Percentiles rank a stretch among this genome's conserved stretches.
Evolutionary conservation across 352 stramenopile species (phyloP).

Genomic region (Phytophthora constricta): DNA sequence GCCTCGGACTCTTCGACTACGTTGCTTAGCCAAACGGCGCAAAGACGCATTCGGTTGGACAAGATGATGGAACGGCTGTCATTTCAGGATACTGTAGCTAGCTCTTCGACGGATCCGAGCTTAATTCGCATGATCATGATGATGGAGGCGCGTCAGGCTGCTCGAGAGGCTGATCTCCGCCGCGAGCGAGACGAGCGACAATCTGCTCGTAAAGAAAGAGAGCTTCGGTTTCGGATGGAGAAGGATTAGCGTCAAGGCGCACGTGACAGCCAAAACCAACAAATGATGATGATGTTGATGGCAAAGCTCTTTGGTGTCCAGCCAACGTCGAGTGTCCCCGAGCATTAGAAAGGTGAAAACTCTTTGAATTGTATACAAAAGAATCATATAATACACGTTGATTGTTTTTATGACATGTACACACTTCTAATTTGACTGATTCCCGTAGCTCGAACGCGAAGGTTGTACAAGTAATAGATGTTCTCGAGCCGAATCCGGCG

Average conservation of each 20-base stretch:
- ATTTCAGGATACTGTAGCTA: background rate
- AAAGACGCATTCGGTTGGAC: background rate
- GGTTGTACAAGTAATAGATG: conserved; percentile 16
- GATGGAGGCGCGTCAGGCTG: conserved; percentile 12
- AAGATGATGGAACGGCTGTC: background rate
- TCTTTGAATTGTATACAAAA: background rate
- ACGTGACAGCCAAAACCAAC: conserved; percentile 10
- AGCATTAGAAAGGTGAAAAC: background rate
- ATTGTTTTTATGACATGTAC: conserved; percentile 7
- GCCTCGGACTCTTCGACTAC: too few species aligned
- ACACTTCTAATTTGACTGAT: conserved; percentile 21
- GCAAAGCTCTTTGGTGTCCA: conserved; percentile 1
- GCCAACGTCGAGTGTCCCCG: background rate
- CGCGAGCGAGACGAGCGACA: conserved; percentile 8
- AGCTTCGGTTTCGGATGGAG: conserved; percentile 4
- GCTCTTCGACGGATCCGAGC: background rate
- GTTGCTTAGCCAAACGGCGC: background rate
- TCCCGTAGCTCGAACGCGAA: conserved; percentile 3
- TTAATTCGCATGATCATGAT: conserved; percentile 8
- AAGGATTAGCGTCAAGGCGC: conserved; percentile 3
- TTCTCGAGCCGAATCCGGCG: background rate
- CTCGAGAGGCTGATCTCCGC: conserved; percentile 1
- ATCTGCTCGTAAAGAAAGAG: background rate
- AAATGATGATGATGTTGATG: conserved; percentile 17
- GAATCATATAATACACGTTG: background rate